These are phyloP conservation scores for Phytopythium mirpurense DNA, from an alignment of 352 stramenopile species.

Conservation along the genomic window DNA sequence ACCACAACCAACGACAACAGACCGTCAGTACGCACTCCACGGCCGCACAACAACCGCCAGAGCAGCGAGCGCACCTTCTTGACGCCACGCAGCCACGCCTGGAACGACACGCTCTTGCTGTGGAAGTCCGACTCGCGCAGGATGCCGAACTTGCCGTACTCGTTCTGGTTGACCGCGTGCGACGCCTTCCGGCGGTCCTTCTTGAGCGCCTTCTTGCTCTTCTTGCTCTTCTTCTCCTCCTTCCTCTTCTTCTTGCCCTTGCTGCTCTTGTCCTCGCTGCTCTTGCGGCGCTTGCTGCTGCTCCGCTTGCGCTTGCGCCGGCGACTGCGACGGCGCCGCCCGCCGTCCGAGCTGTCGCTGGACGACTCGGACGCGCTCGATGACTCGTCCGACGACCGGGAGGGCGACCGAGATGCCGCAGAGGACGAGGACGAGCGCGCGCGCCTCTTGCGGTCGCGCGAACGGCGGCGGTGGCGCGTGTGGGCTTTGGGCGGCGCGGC, in stretches of 20 bases:
- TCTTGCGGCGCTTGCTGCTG: conserved; percentile 25
- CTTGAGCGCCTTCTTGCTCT: conserved; percentile 88
- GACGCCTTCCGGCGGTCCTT: conserved; percentile 25
- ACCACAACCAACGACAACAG: background rate
- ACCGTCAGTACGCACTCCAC: background rate
- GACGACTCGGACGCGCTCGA: conserved; percentile 29
- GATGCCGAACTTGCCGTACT: conserved; percentile 97
- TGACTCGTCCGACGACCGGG: conserved; percentile 24
- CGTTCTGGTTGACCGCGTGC: conserved; percentile 80
- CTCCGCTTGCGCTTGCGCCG: conserved; percentile 14
- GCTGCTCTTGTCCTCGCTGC: conserved; percentile 4
- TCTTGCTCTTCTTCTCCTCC: conserved; percentile 91
- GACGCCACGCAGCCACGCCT: conserved; percentile 92
- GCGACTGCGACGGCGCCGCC: conserved; percentile 7
- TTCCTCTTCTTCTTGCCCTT: conserved; percentile 23
- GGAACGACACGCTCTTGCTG: conserved; percentile 89
- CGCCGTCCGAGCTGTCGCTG: conserved; percentile 8
- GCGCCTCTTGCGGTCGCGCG: background rate
- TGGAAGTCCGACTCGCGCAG: conserved; percentile 91
- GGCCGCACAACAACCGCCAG: background rate
- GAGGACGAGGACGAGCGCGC: conserved; percentile 20
- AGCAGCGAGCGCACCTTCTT: conserved; percentile 73
- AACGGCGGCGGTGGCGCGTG: background rate
- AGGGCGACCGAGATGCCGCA: conserved; percentile 21
- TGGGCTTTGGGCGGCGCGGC: background rate